phyloP scores from a whole-genome alignment of 345 rosid species.

The Lagerstroemia speciosa region DNA sequence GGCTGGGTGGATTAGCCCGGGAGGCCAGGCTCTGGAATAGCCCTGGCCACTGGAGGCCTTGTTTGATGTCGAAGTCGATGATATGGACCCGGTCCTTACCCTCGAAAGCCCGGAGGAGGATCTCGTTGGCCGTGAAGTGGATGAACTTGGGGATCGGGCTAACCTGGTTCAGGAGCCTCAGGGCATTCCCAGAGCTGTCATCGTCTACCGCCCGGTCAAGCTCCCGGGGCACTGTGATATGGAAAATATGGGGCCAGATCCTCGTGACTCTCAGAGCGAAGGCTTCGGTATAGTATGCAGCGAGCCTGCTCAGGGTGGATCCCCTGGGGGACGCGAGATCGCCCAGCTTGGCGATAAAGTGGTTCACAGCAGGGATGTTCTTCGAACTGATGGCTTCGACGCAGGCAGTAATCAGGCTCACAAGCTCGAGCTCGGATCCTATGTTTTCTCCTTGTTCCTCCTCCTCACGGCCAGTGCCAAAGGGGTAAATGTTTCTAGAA shows the following conservation, averaged over 20 bases:
- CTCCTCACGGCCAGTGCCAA: slow-evolving; percentile 32
- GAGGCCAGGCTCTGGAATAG: slow-evolving; percentile 85
- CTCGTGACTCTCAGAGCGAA: slow-evolving; percentile 65
- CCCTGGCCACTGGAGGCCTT: slow-evolving; percentile 97
- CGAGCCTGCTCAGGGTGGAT: slow-evolving; percentile 54
- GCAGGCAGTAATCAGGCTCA: slow-evolving; percentile 54
- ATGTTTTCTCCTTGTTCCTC: slow-evolving; percentile 27
- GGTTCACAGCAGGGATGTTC: slow-evolving; percentile 54
- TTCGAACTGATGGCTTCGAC: slow-evolving; percentile 76
- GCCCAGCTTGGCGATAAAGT: slow-evolving; percentile 59
- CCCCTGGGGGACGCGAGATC: slow-evolving; percentile 81
- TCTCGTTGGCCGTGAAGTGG: slow-evolving; percentile 92
- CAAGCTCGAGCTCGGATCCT: slow-evolving; percentile 63
- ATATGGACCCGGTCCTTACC: slow-evolving; percentile 89
- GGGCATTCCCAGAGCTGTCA: slow-evolving; percentile 36
- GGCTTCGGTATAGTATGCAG: slow-evolving; percentile 78
- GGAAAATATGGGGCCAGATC: slow-evolving; percentile 88
- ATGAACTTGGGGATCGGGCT: slow-evolving; percentile 85
- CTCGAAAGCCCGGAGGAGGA: slow-evolving; percentile 75
- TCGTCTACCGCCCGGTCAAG: slow-evolving; percentile 65
- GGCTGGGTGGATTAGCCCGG: slow-evolving; percentile 66
- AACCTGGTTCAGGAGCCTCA: slow-evolving; percentile 77
- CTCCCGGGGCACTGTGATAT: slow-evolving; percentile 66
- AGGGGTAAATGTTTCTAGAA: slow-evolving; percentile 31
- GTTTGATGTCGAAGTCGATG: slow-evolving; percentile 91